phyloP scores from a whole-genome alignment of 345 rosid genomes.

The Alliaria petiolata region DNA sequence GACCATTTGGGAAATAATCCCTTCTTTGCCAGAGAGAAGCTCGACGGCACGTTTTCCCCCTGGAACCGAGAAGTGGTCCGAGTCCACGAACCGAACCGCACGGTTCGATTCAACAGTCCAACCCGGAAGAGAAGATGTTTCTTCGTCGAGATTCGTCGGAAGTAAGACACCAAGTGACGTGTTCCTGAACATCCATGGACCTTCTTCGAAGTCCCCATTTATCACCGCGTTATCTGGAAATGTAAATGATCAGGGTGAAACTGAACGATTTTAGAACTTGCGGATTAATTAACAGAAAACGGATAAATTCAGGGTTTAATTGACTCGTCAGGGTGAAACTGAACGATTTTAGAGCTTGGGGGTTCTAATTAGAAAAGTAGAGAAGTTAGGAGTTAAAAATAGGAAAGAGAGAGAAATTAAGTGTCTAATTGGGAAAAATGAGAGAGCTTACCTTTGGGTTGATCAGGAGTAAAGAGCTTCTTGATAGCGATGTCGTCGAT shows the following conservation, averaged over 20 bases:
- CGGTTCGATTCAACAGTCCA: constrained; percentile 93
- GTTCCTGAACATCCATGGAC: constrained; percentile 91
- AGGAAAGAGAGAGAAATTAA: background rate
- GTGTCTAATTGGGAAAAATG: background rate
- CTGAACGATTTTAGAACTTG: background rate
- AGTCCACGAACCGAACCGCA: constrained; percentile 86
- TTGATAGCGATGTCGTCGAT: constrained; percentile 85
- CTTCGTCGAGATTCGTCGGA: constrained; percentile 91
- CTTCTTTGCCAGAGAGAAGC: constrained; percentile 93
- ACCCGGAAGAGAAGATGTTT: constrained; percentile 77
- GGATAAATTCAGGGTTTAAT: background rate
- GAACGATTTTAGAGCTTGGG: background rate
- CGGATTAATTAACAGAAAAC: background rate
- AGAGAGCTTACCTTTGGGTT: constrained; percentile 51
- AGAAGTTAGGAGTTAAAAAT: background rate
- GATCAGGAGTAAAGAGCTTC: constrained; percentile 79
- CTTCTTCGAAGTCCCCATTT: constrained; percentile 88
- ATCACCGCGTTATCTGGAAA: constrained; percentile 71
- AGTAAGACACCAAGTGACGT: constrained; percentile 84
- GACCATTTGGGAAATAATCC: constrained; percentile 92
- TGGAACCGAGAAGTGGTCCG: constrained; percentile 78
- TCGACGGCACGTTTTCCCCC: constrained; percentile 83
- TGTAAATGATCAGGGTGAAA: background rate
- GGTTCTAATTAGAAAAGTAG: background rate
- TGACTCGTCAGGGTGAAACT: background rate